phyloP scores from a whole-genome alignment of 2,329 filamentous ascomycete species.

The Phaeosphaeria sp. region DNA sequence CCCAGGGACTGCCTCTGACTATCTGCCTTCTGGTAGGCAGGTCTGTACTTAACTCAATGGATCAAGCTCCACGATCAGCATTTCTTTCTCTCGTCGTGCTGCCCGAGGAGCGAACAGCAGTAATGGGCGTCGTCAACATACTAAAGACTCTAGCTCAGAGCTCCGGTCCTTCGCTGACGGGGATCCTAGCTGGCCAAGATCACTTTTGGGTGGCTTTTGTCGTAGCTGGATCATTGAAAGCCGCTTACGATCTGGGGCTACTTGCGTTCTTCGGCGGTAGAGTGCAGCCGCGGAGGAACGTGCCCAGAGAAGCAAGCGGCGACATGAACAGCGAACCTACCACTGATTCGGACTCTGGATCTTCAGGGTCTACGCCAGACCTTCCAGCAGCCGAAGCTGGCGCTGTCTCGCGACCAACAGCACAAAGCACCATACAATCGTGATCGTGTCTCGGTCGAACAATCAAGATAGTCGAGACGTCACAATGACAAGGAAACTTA shows the following conservation, averaged over 20 bases:
- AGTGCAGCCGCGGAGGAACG: constrained; percentile 21
- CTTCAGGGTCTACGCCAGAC: not conserved
- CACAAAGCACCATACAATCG: not conserved
- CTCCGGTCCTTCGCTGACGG: constrained; percentile 43
- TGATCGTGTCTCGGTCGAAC: not conserved
- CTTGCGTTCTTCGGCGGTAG: constrained; percentile 43
- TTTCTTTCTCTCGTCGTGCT: constrained; percentile 43
- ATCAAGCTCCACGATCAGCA: constrained; percentile 46
- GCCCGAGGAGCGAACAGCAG: constrained; percentile 45
- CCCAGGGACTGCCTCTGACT: constrained; percentile 30
- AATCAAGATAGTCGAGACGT: not conserved
- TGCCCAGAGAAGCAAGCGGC: constrained; percentile 1
- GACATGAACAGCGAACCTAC: not conserved
- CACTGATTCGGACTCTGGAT: not conserved
- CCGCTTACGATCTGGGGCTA: constrained; percentile 44
- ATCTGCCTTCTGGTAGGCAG: constrained; percentile 41
- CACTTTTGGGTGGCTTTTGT: constrained; percentile 50
- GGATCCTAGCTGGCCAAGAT: constrained; percentile 39
- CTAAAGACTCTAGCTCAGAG: constrained; percentile 46
- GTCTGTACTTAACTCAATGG: constrained; percentile 45
- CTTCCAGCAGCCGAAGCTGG: not conserved
- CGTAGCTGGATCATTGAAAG: constrained; percentile 45
- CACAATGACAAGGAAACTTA: not conserved
- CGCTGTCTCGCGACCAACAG: too few species aligned
- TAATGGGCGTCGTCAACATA: constrained; percentile 50